A percentile compares a stretch with the other conserved stretches of the same genome.
Conservation (phyloP, 2,329 filamentous ascomycete genomes). For the Alternaria gansuensis region DNA sequence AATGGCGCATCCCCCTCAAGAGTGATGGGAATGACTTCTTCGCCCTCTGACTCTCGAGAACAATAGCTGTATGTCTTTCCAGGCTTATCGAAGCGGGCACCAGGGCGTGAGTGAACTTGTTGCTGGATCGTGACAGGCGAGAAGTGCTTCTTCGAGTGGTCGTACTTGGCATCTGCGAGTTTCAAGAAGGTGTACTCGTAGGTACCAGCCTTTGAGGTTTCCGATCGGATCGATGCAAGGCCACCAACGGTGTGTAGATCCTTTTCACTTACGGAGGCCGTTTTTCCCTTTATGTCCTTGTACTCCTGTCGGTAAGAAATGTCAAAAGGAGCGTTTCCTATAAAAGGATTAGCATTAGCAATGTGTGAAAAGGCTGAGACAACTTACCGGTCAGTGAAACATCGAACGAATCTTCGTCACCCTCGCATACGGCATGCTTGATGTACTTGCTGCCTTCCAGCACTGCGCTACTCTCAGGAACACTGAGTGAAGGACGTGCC, state of each 20-base stretch:
- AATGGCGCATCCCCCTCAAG: constrained; percentile 88
- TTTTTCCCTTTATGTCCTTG: constrained; percentile 70
- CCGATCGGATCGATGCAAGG: constrained; percentile 81
- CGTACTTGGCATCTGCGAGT: constrained; percentile 86
- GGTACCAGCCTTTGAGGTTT: constrained; percentile 81
- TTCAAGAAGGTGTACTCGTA: constrained; percentile 88
- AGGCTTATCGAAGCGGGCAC: constrained; percentile 81
- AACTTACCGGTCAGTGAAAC: constrained; percentile 76
- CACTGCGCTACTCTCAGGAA: constrained; percentile 70
- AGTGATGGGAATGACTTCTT: constrained; percentile 87
- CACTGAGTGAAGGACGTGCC: constrained; percentile 74
- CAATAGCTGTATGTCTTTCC: constrained; percentile 97
- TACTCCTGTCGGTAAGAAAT: constrained; percentile 83
- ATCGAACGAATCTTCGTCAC: constrained; percentile 89
- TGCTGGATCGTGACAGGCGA: constrained; percentile 77
- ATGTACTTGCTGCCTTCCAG: constrained; percentile 65
- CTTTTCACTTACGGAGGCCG: constrained; percentile 67
- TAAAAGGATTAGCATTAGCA: constrained; percentile 32
- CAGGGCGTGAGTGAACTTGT: constrained; percentile 82
- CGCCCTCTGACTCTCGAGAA: constrained; percentile 79
- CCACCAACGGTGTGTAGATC: constrained; percentile 79
- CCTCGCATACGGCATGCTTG: constrained; percentile 89
- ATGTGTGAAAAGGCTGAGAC: background rate
- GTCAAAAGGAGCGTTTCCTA: constrained; percentile 80
- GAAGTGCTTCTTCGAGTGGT: constrained; percentile 72